Evolutionary conservation across 2,329 filamentous ascomycete genomes (phyloP).

Genomic region (Metarhizium humberi): DNA sequence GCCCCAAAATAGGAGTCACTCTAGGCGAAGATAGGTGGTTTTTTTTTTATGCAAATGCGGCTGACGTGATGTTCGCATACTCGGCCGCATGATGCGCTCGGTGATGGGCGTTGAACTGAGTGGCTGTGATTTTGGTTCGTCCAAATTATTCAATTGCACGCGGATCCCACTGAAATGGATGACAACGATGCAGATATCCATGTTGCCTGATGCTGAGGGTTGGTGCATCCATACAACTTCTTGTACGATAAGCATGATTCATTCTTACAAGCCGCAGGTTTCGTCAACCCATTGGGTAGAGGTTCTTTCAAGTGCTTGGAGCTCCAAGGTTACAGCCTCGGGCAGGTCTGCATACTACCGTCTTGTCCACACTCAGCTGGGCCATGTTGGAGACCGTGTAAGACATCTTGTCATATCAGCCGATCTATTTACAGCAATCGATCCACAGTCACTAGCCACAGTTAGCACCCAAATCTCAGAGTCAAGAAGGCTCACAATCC

Average conservation of each 20-base stretch:
- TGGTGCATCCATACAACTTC: no score
- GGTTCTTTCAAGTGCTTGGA: no score
- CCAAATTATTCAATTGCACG: neutral
- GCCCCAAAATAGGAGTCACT: neutral
- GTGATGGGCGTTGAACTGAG: neutral
- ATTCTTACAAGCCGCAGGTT: no score
- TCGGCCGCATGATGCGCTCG: neutral
- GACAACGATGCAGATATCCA: no score
- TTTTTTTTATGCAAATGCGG: neutral
- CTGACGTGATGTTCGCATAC: neutral
- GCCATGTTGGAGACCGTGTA: neutral
- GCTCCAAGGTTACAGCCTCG: no score
- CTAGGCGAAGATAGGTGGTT: neutral
- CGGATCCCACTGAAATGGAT: neutral
- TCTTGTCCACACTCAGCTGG: neutral
- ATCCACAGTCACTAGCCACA: neutral
- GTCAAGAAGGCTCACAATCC: no score
- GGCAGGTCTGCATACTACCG: no score
- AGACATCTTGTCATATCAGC: neutral
- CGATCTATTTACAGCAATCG: neutral
- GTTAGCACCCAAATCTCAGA: neutral
- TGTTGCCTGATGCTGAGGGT: no score
- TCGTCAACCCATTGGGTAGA: no score
- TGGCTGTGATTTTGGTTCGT: neutral
- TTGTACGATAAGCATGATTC: no score